Evolutionary conservation across 371 early-diverging fungal genomes (phyloP), one percentile per base, ranked within the genome.

Genomic region (Mucor circinelloides): DNA sequence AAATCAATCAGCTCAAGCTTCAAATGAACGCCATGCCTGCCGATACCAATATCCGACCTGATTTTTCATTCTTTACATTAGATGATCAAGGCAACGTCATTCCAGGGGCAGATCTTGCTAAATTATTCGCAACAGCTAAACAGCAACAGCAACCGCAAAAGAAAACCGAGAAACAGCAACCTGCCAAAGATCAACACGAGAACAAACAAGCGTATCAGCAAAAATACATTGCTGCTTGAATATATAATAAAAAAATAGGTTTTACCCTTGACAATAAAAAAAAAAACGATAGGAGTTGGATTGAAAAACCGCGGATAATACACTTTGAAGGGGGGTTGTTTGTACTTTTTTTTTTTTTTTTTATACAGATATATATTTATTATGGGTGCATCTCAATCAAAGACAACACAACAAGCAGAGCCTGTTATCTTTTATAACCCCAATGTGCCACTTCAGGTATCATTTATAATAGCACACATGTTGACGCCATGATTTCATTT

Each of bases 391-490:
- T n/a, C 66, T 28, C 66, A 68, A 62, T 72, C 73, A 50, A 72
- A 65, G 31, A 44, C 62, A 44, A 48, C 66, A 63, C 50, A 50
- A 25, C 25, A 48, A 6, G 12, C 6, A 50, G 73, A 72, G 31
- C 73, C 73, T 38, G 48, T 72, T 19, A 66, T 72, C 25, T 68
- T 72, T 25, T 68, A 68, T 48, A 72, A 72, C 27, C 73, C 73
- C 21, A 72, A 68, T 66, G 73, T 72, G 2, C 73, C 73, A 44
- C 63, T 72, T 54, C 69, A 72, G 44, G 73, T 72, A 64, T 21
- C 8, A 28, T n/a, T 1, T 25, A 21, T 48, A 25, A 56, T 17
- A 4, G 15, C 6, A 28, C 30, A 30, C 54, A n/a, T 36, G 3
- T 54, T n/a, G 23, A 19, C 17, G n/a, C 3, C 30, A 30, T 30